A percentile compares a stretch with the other conserved stretches of the same genome.
phyloP scores from a whole-genome alignment of 108 stramenopile genomes.

The Skeletonema menzelii region DNA sequence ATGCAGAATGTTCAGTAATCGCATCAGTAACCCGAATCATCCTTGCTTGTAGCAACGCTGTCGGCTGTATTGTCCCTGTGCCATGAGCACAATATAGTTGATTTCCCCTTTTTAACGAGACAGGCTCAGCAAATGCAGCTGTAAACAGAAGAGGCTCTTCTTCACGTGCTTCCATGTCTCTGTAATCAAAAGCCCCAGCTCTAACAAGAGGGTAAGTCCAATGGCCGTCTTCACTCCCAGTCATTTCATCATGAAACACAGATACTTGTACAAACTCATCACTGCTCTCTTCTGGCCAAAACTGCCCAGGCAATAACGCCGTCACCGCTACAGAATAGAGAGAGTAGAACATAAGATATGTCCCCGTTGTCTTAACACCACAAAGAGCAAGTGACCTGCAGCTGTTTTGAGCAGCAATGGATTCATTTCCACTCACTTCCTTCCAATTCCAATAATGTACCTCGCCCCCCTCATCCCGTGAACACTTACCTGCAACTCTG shows the following conservation, averaged over 20 bases:
- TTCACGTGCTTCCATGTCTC: conserved; percentile 7
- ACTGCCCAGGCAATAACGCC: background rate
- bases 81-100: conserved; percentile 21
- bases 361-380: conserved; percentile 16
- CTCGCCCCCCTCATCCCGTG: background rate
- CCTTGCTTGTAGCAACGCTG: too few relatives aligned
- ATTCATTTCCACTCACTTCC: background rate
- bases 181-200: conserved; percentile 32
- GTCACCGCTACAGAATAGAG: conserved; percentile 16
- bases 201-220: conserved; percentile 20
- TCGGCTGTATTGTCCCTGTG: background rate
- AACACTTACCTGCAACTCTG: background rate
- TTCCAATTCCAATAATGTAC: background rate
- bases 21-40: background rate
- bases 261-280: conserved; percentile 24
- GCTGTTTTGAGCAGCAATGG: background rate
- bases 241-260: conserved; percentile 7
- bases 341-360: conserved; percentile 22
- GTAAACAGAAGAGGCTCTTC: conserved; percentile 12
- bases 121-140: conserved; percentile 18
- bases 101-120: conserved; percentile 17
- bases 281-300: background rate
- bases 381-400: background rate
- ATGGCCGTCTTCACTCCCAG: conserved; percentile 4
- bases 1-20: background rate